Evolutionary conservation across 2,329 filamentous ascomycete species (phyloP).

Genomic region (Talaromyces sp.): DNA sequence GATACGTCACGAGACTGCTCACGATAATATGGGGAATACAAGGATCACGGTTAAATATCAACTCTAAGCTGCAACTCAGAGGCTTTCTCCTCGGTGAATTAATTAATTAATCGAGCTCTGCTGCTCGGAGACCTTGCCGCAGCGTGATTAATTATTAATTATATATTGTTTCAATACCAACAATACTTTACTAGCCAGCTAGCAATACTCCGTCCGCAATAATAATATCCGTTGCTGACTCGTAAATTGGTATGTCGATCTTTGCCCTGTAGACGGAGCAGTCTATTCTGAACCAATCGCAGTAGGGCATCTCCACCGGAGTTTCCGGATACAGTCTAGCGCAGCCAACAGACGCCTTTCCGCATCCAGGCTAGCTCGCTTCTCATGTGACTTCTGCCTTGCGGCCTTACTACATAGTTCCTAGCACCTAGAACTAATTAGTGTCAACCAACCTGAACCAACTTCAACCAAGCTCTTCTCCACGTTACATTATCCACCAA

Average conservation of each 20-base stretch:
- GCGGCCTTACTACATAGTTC: no score
- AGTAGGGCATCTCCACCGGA: not conserved
- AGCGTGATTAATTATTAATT: no score
- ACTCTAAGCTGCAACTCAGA: not conserved
- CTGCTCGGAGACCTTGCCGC: not conserved
- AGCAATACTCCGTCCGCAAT: not conserved
- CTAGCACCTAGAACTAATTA: no score
- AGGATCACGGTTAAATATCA: not conserved
- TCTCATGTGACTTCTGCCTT: not conserved
- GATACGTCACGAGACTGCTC: not conserved
- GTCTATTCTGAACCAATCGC: not conserved
- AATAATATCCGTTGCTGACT: not conserved
- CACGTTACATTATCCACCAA: constrained; percentile 1
- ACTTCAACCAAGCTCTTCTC: not conserved
- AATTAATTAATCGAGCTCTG: no score
- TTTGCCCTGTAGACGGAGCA: not conserved
- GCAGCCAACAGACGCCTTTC: not conserved
- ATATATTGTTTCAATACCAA: not conserved
- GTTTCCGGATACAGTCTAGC: not conserved
- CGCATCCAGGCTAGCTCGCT: not conserved
- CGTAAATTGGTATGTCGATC: not conserved
- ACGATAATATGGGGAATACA: not conserved
- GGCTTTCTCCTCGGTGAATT: not conserved
- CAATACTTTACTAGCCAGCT: not conserved
- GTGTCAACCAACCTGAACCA: no score